Evolutionary conservation across 345 rosid species (phyloP), one percentile per base, ranked within the genome.

Genomic region (Cardiospermum halicacabum): DNA sequence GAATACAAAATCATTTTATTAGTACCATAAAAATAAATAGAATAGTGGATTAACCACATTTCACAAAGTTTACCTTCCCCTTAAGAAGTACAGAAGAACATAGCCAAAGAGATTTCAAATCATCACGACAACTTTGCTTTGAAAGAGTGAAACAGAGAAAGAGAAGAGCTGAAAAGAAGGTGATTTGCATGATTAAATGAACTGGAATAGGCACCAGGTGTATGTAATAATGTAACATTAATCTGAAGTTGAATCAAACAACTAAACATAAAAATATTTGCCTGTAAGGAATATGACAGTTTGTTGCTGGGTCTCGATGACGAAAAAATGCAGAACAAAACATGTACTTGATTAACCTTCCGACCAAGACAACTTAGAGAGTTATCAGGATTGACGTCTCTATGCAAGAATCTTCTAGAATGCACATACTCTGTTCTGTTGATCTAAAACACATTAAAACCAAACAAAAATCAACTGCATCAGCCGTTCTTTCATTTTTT

Each of bases 361-460:
- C 88, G 69, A 30, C 90, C 88, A 21, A 85, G 90, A 67, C 94
- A 90, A 88, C 85, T 87, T 19, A 87, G 85, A 63, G 83, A 87
- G 81, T 87, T 87, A 73, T 87, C 94, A 12, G 94, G 90, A 60
- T 87, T 87, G 58, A 87, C 78, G 66, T 87, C 94, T 68, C 94
- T 78, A 66, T 87, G 94, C 61, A 87, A 74, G 74, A 81, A 87
- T 11, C 90, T 88, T 67, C 80, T 87, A 13, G 87, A 69, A 60
- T 87, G 94, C 66, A 80, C 64, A 47, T 75, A 87, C 50, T 87
- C 94, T 64, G 85, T 81, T 63, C 90, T 83, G 5, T 85, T 66
- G 48, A 87, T 81, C 94, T 87, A 66, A 59, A 54, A 55, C 21
- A 12, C 19, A 59, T 32, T 9, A 50, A n/a, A 64, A 57, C 54